Evolutionary conservation across 1,284 basidiomycete species (phyloP).

Genomic region (Malassezia japonica): DNA sequence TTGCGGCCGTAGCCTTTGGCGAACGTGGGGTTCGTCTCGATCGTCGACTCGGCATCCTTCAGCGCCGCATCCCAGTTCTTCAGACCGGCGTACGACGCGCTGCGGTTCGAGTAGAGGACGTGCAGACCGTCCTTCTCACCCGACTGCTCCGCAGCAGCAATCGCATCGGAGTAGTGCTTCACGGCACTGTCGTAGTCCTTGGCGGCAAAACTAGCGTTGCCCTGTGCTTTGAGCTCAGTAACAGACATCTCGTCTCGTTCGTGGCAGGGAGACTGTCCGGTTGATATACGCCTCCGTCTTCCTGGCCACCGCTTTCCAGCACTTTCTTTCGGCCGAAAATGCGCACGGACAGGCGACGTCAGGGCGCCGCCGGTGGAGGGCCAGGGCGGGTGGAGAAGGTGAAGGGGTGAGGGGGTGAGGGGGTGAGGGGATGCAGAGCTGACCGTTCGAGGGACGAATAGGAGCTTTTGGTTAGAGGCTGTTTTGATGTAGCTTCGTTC

Average conservation of each 20-base stretch:
- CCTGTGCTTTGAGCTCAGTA: slow-evolving; percentile 45
- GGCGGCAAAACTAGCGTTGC: slow-evolving; percentile 45
- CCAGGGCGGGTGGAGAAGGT: too few species aligned
- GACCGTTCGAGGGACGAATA: too few species aligned
- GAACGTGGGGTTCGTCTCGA: slow-evolving; percentile 72
- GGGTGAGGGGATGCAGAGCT: too few species aligned
- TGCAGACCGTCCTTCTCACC: slow-evolving; percentile 52
- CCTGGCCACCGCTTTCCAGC: slow-evolving; percentile 9
- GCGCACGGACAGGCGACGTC: slow-evolving; percentile 1
- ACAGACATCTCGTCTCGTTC: slow-evolving; percentile 29
- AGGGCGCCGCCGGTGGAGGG: too few species aligned
- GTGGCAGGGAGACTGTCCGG: not conserved
- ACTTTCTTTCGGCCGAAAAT: slow-evolving; percentile 18
- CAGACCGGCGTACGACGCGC: slow-evolving; percentile 76
- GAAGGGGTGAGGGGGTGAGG: too few species aligned
- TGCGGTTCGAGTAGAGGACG: slow-evolving; percentile 86
- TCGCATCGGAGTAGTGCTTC: slow-evolving; percentile 40
- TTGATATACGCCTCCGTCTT: not conserved
- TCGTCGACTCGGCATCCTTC: slow-evolving; percentile 69
- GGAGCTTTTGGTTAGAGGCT: too few species aligned
- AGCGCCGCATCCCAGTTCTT: slow-evolving; percentile 68
- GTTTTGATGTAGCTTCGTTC: too few species aligned
- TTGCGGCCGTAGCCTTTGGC: slow-evolving; percentile 85
- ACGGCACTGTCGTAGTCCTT: slow-evolving; percentile 43
- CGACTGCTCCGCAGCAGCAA: slow-evolving; percentile 28